Conservation (phyloP, 2,329 filamentous ascomycete species). For the Cercospora sp. region DNA sequence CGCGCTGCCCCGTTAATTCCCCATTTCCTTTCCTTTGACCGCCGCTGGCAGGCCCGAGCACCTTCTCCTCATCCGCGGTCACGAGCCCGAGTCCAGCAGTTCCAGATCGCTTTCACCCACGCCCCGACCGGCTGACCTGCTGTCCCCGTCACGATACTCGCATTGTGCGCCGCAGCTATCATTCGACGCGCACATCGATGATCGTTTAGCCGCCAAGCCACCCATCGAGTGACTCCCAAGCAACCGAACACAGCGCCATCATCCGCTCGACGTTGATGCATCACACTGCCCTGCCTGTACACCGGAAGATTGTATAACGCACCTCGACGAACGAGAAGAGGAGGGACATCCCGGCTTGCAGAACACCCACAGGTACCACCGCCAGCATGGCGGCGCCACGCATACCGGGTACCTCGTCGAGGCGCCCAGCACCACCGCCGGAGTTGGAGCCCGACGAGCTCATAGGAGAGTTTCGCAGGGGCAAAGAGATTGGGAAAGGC, state of each 20-base stretch:
- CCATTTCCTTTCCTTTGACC: neutral
- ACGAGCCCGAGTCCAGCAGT: conserved; percentile 2
- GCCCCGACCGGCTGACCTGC: neutral
- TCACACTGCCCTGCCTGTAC: neutral
- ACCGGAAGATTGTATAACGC: neutral
- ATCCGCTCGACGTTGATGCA: conserved; percentile 1
- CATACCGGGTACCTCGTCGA: conserved; percentile 33
- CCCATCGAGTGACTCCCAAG: conserved; percentile 2
- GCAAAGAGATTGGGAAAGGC: conserved; percentile 91
- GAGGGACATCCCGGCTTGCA: conserved; percentile 15
- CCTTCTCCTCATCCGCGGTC: neutral
- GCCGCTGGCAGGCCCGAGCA: conserved; percentile 1
- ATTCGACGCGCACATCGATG: conserved; percentile 1
- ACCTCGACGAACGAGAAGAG: conserved; percentile 10
- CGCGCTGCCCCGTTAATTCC: conserved; percentile 1
- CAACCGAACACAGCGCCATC: neutral
- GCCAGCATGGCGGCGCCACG: conserved; percentile 35
- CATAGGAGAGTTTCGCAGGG: conserved; percentile 77
- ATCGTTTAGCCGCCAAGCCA: conserved; percentile 1
- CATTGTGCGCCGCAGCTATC: neutral
- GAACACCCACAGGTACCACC: conserved; percentile 3
- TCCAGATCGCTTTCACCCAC: neutral
- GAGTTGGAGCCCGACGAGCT: conserved; percentile 43
- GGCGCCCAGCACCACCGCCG: conserved; percentile 38
- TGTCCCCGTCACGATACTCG: neutral